Evolutionary conservation across 345 rosid genomes (phyloP).

Genomic region (Citrus trifoliata): DNA sequence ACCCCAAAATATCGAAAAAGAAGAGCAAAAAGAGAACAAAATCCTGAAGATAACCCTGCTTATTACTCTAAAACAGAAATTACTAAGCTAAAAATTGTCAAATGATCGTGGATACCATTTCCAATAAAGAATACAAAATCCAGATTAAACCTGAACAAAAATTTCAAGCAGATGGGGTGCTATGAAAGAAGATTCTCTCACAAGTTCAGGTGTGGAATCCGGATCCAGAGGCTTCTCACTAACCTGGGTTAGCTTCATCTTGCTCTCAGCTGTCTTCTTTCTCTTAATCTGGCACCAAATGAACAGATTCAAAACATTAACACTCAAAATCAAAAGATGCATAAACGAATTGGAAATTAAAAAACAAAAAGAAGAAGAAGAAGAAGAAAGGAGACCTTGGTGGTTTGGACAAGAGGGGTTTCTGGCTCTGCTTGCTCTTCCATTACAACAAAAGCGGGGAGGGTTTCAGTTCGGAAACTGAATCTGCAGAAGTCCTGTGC

Average conservation of each 20-base stretch:
- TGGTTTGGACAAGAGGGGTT: background rate
- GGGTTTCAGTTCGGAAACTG: conserved; percentile 7
- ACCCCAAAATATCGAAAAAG: background rate
- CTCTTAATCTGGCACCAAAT: conserved; percentile 2
- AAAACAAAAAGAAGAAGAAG: background rate
- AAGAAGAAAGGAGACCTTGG: background rate
- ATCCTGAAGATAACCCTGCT: background rate
- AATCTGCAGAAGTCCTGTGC: background rate
- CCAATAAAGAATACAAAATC: background rate
- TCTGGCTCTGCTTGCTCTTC: background rate
- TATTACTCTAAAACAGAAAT: background rate
- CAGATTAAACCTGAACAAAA: conserved; percentile 3
- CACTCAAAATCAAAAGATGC: background rate
- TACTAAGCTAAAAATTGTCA: background rate
- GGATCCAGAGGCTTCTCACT: conserved; percentile 10
- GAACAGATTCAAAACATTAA: background rate
- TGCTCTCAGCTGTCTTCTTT: conserved; percentile 14
- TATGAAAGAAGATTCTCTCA: background rate
- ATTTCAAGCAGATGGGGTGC: background rate
- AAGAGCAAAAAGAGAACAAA: background rate
- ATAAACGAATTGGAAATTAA: background rate
- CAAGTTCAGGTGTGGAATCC: background rate
- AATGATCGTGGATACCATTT: background rate
- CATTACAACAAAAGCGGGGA: background rate
- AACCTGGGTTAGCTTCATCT: conserved; percentile 9